Base-by-base conservation (phyloP, 805 yeast genomes). In the Candida railenensis region DNA sequence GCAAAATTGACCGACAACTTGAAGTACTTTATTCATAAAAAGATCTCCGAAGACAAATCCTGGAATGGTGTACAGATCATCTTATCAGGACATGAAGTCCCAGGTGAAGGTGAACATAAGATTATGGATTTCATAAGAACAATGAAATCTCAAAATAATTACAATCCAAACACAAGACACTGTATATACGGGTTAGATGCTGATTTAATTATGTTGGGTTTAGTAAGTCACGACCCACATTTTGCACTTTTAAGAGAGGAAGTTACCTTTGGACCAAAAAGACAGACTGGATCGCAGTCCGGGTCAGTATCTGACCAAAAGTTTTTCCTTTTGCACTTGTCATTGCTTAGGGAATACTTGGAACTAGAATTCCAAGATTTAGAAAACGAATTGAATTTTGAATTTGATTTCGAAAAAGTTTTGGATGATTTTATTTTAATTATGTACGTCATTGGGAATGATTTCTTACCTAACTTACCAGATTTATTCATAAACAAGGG, bases 31-130 rank as follows among this genome's bases (percentile, higher is more conserved):
- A 85, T 92, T 57, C 89, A 89, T 62, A 85, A 89, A 56, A 92
- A 92, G 63, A 83, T 91, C 34, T 78, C 95, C 2, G 85, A 87
- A 43, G 98, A 92, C 61, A 71, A 91, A 11, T 80, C 83, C 45
- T 92, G 98, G 98, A 85, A 87, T 53, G 77, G 80, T 44, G 74
- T 89, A 44, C 78, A 87, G 45, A 77, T 92, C 49, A 75, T 92
- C 25, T 76, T 92, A 50, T 85, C 94, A 45, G 98, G 97, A 33
- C 97, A 89, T 58, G 96, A 91, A 65, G 97, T 89, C 16, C 98
- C 98, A 2, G 98, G 98, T 55, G 98, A 92, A 74, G 98, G 98
- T 68, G 98, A 92, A 70, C 98, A 92, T 69, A 92, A 92, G 62
- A 90, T 92, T 55, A 92, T 91, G 97, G 89, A 89, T 57, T 89